Conservation (phyloP, 345 rosid species). For the Brassica incana region DNA sequence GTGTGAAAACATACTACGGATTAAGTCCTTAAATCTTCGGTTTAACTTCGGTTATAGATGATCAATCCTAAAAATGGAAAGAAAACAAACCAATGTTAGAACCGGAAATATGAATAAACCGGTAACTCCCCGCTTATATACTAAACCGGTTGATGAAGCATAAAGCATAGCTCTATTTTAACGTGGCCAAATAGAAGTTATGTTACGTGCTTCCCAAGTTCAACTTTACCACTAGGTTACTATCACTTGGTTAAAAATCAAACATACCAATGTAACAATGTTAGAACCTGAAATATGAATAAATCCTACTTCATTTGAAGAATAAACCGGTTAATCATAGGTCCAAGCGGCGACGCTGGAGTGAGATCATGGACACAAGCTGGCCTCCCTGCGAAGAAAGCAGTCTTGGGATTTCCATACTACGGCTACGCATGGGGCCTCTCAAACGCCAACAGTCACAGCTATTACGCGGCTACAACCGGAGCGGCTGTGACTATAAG, state of each 20-base stretch:
- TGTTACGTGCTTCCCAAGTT: too few relatives aligned
- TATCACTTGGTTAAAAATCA: too few relatives aligned
- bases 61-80: too few relatives aligned
- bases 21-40: neutral
- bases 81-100: too few relatives aligned
- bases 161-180: too few relatives aligned
- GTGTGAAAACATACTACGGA: neutral
- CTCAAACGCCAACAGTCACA: slow-evolving; percentile 46
- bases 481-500: slow-evolving; percentile 6
- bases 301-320: neutral
- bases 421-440: slow-evolving; percentile 67
- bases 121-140: too few relatives aligned
- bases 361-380: slow-evolving; percentile 53
- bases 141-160: too few relatives aligned
- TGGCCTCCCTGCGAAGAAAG: slow-evolving; percentile 45
- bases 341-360: slow-evolving; percentile 61
- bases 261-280: too few relatives aligned
- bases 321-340: neutral
- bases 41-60: neutral
- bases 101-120: too few relatives aligned
- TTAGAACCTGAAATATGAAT: neutral
- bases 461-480: slow-evolving; percentile 51
- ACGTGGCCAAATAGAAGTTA: too few relatives aligned
- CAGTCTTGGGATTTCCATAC: slow-evolving; percentile 67
- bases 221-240: too few relatives aligned